Conservation (phyloP, 495 filamentous ascomycete species). For the Penicillium robsamsonii region DNA sequence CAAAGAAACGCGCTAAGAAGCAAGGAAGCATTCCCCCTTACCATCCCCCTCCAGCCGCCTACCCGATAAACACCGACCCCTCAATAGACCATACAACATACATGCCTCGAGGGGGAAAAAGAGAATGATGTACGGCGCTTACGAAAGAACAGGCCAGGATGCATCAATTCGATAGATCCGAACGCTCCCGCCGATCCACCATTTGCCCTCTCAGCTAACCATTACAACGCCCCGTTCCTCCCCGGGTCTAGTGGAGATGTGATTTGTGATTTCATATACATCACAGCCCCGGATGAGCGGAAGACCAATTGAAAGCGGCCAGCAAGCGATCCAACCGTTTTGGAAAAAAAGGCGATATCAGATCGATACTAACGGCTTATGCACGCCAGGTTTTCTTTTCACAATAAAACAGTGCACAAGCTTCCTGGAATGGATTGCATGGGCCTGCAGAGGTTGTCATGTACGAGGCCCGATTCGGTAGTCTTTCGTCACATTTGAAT, state of each 20-base stretch:
- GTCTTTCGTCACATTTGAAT: neutral
- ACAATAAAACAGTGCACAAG: neutral
- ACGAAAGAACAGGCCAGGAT: neutral
- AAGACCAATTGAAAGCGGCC: neutral
- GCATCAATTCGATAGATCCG: neutral
- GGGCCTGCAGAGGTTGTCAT: neutral
- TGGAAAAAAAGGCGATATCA: neutral
- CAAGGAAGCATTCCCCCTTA: neutral
- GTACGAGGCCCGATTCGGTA: neutral
- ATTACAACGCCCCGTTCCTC: neutral
- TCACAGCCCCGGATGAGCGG: neutral
- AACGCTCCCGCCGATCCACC: neutral
- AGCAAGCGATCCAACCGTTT: neutral
- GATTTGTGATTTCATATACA: neutral
- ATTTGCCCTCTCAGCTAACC: neutral
- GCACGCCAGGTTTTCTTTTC: conserved; percentile 1
- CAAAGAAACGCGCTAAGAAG: conserved; percentile 5
- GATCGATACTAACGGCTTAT: conserved; percentile 9
- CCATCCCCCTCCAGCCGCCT: neutral
- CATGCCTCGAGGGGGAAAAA: neutral
- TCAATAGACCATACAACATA: neutral
- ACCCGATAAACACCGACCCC: neutral
- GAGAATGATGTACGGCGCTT: neutral
- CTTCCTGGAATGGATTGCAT: neutral
- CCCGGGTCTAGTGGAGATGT: neutral